Percentiles rank a stretch among this genome's conserved stretches.
phyloP scores from a whole-genome alignment of 495 filamentous ascomycete genomes.

The Tuber indicum region DNA sequence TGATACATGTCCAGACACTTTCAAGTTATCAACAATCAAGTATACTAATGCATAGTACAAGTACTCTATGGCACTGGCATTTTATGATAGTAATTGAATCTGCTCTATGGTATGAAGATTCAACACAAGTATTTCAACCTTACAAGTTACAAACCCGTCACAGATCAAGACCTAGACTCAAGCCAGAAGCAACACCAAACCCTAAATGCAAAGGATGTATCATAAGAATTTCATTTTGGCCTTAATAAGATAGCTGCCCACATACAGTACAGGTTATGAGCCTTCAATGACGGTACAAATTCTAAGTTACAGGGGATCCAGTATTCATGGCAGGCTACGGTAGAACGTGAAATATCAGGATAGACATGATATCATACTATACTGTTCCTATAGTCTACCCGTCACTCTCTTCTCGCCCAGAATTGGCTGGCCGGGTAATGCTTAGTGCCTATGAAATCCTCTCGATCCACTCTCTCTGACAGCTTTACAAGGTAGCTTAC shows the following conservation, averaged over 20 bases:
- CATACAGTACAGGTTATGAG: neutral
- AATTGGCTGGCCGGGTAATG: too few relatives aligned
- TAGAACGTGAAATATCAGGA: too few relatives aligned
- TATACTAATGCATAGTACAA: too few relatives aligned
- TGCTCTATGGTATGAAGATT: neutral
- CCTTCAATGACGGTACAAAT: neutral
- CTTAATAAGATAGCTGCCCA: too few relatives aligned
- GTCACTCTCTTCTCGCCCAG: too few relatives aligned
- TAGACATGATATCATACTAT: too few relatives aligned
- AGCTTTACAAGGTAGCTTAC: too few relatives aligned
- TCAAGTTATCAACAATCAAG: too few relatives aligned
- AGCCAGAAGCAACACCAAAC: neutral
- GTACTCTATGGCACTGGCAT: neutral
- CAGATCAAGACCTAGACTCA: neutral
- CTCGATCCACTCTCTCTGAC: too few relatives aligned
- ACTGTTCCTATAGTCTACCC: too few relatives aligned
- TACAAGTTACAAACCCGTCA: neutral
- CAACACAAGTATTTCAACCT: neutral
- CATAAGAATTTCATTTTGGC: neutral
- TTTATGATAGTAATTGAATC: neutral
- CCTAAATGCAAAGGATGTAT: neutral
- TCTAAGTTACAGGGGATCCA: neutral
- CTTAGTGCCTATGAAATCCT: too few relatives aligned
- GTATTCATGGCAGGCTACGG: neutral
- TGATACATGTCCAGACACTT: too few relatives aligned